Percentiles rank a stretch among this genome's conserved stretches.
Evolutionary conservation across 805 yeast genomes (phyloP).

Genomic region (Pichia ethanolica): DNA sequence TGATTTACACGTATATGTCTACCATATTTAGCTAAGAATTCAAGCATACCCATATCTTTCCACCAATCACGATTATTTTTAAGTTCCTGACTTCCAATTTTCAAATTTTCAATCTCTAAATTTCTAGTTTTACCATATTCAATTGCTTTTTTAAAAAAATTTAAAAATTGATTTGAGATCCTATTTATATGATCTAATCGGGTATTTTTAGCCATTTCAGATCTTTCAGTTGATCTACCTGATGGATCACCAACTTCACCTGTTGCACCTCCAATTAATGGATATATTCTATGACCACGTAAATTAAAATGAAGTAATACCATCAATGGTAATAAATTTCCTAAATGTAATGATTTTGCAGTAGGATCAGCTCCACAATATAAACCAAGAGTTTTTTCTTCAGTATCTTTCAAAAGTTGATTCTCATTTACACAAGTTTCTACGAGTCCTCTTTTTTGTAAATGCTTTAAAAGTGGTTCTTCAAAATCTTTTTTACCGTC

Average conservation of each 20-base stretch:
- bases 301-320: slow-evolving; percentile 74
- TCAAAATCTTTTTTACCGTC: slow-evolving; percentile 26
- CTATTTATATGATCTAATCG: slow-evolving; percentile 49
- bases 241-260: slow-evolving; percentile 97
- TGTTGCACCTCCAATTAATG: slow-evolving; percentile 91
- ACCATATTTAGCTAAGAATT: slow-evolving; percentile 72
- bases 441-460: slow-evolving; percentile 40
- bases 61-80: slow-evolving; percentile 82
- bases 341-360: slow-evolving; percentile 82
- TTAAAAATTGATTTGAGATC: slow-evolving; percentile 55
- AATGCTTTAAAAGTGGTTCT: slow-evolving; percentile 33
- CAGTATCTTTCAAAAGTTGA: slow-evolving; percentile 16
- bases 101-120: slow-evolving; percentile 11
- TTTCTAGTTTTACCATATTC: slow-evolving; percentile 51
- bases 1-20: slow-evolving; percentile 70
- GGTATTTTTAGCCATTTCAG: slow-evolving; percentile 42
- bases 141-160: slow-evolving; percentile 55
- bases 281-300: slow-evolving; percentile 78
- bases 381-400: slow-evolving; percentile 39
- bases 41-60: slow-evolving; percentile 66
- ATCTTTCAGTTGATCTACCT: slow-evolving; percentile 76
- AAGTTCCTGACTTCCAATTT: slow-evolving; percentile 15
- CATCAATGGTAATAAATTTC: slow-evolving; percentile 84
- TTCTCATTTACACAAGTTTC: slow-evolving; percentile 34
- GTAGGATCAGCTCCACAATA: slow-evolving; percentile 98